These are phyloP conservation scores for Proliferodiscus dingleyae DNA, from an alignment of 2,329 filamentous ascomycete genomes.

Conservation along the genomic window DNA sequence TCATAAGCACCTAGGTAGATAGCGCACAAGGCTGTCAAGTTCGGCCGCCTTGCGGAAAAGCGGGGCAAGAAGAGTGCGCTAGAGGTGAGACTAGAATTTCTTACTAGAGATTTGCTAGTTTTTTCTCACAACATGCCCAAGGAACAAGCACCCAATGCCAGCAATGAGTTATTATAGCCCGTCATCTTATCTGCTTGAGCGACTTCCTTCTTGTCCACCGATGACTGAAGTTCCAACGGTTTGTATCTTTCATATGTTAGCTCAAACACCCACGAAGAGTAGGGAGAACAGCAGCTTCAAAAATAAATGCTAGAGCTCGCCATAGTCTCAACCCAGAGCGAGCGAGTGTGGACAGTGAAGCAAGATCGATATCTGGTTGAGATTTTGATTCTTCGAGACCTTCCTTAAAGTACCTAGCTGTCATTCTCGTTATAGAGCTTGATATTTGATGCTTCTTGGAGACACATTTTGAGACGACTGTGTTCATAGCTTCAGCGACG, in stretches of 20 bases:
- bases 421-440: constrained; percentile 27
- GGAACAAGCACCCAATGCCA: too few relatives aligned
- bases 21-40: constrained; percentile 5
- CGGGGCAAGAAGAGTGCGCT: constrained; percentile 1
- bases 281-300: constrained; percentile 24
- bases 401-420: constrained; percentile 27
- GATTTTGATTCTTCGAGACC: constrained; percentile 34
- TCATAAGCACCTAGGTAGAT: neutral
- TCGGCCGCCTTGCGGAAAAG: constrained; percentile 7
- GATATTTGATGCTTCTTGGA: constrained; percentile 35
- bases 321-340: constrained; percentile 45
- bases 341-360: constrained; percentile 54
- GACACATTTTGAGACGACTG: constrained; percentile 34
- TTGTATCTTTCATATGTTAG: neutral
- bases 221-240: neutral
- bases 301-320: constrained; percentile 50
- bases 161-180: too few relatives aligned
- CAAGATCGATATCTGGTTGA: constrained; percentile 41
- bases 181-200: too few relatives aligned
- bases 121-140: too few relatives aligned
- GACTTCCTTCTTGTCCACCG: neutral
- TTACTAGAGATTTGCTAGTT: constrained; percentile 1
- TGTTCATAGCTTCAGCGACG: too few relatives aligned
- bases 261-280: neutral
- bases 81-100: constrained; percentile 2